Evolutionary conservation across 495 filamentous ascomycete genomes (phyloP).

Genomic region (Thermothielavioides terrestris): DNA sequence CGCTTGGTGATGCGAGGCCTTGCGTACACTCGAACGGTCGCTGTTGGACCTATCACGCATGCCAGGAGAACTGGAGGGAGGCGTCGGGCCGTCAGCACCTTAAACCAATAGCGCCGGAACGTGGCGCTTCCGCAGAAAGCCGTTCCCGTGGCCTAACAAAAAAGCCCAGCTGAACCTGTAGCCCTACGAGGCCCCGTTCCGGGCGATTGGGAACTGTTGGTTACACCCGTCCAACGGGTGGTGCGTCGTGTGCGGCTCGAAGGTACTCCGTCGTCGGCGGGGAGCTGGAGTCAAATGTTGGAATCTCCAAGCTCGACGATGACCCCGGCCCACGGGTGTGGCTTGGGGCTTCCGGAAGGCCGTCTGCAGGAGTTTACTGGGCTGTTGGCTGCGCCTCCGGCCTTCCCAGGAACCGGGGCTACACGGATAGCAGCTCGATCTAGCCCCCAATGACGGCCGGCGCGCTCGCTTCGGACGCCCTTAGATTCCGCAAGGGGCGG

Average conservation of each 20-base stretch:
- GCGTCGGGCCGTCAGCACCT: slow-evolving; percentile 20
- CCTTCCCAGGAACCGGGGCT: not conserved
- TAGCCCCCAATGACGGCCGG: not conserved
- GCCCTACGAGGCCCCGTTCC: slow-evolving; percentile 16
- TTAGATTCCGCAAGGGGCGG: not conserved
- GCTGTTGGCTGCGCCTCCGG: not conserved
- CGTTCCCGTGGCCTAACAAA: not conserved
- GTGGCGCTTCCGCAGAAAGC: not conserved
- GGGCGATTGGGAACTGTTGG: not conserved
- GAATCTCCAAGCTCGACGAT: too few species aligned
- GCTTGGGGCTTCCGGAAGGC: not conserved
- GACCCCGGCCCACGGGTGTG: slow-evolving; percentile 1
- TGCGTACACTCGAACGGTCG: not conserved
- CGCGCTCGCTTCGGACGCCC: not conserved
- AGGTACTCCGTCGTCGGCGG: too few species aligned
- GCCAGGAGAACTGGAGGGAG: not conserved
- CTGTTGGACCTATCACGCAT: not conserved
- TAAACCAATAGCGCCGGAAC: slow-evolving; percentile 10
- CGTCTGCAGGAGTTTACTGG: not conserved
- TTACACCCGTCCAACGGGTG: not conserved
- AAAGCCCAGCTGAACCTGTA: slow-evolving; percentile 3
- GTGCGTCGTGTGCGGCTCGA: not conserved
- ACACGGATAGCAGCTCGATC: not conserved
- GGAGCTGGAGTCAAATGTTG: too few species aligned
- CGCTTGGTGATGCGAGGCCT: not conserved